Conservation (phyloP, 2,329 filamentous ascomycete species). For the Hypomyces rosellus region DNA sequence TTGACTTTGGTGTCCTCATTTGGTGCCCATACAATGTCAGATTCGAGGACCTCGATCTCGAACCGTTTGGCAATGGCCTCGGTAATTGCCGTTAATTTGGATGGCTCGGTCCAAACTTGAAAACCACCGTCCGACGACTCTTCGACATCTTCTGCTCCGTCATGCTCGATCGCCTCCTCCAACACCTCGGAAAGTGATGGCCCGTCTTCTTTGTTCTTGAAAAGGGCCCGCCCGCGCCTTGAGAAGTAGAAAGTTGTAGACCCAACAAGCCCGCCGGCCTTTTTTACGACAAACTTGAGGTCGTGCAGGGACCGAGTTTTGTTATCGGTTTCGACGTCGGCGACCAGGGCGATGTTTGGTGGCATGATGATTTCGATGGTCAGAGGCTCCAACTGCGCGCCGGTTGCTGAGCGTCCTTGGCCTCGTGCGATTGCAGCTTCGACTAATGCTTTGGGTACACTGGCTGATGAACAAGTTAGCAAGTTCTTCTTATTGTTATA, state of each 20-base stretch:
- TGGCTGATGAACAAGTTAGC: slow-evolving; percentile 38
- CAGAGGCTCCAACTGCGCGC: slow-evolving; percentile 68
- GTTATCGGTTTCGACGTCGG: slow-evolving; percentile 82
- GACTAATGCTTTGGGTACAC: slow-evolving; percentile 77
- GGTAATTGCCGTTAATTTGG: slow-evolving; percentile 26
- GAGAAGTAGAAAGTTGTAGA: slow-evolving; percentile 81
- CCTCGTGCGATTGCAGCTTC: slow-evolving; percentile 83
- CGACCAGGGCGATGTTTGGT: slow-evolving; percentile 67
- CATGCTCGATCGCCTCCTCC: slow-evolving; percentile 70
- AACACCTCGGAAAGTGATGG: slow-evolving; percentile 67
- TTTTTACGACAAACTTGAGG: slow-evolving; percentile 64
- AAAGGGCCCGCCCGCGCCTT: slow-evolving; percentile 67
- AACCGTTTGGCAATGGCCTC: slow-evolving; percentile 53
- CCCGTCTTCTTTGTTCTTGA: slow-evolving; percentile 48
- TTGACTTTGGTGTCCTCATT: slow-evolving; percentile 71
- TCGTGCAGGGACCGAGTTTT: slow-evolving; percentile 69
- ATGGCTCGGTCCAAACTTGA: slow-evolving; percentile 46
- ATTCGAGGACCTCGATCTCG: slow-evolving; percentile 61
- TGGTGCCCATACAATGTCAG: slow-evolving; percentile 78
- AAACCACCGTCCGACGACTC: slow-evolving; percentile 62
- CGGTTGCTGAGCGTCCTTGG: slow-evolving; percentile 72
- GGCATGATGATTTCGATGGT: slow-evolving; percentile 78
- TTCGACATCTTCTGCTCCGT: slow-evolving; percentile 70
- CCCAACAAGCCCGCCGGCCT: slow-evolving; percentile 60
- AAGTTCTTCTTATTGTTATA: neutral